Evolutionary conservation across 1,139 yeast species (phyloP).

Genomic region (Suhomyces choctaworum): DNA sequence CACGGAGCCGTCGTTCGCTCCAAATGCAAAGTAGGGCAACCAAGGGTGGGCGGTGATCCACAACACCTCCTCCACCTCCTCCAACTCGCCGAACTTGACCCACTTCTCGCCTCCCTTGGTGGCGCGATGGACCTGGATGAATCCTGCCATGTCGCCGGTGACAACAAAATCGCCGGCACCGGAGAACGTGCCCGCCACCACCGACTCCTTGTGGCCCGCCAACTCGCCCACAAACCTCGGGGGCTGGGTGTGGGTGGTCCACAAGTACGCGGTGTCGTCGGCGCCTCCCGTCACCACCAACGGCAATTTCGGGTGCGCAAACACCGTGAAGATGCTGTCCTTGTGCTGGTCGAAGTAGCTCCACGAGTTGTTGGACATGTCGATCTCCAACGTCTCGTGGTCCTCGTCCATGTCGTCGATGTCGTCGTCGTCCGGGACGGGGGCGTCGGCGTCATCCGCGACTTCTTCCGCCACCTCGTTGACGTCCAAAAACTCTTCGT

Average conservation of each 20-base stretch:
- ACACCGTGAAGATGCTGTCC: conserved; percentile 78
- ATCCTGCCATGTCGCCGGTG: conserved; percentile 95
- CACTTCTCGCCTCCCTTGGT: conserved; percentile 79
- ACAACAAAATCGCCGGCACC: conserved; percentile 75
- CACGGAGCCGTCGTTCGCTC: conserved; percentile 89
- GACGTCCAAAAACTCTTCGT: conserved; percentile 54
- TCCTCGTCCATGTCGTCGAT: conserved; percentile 31
- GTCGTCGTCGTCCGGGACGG: conserved; percentile 44
- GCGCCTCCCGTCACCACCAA: conserved; percentile 84
- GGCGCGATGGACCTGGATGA: conserved; percentile 70
- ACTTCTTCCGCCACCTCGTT: conserved; percentile 66
- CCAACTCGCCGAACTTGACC: conserved; percentile 68
- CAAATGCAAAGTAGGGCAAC: conserved; percentile 79
- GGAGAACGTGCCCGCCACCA: conserved; percentile 81
- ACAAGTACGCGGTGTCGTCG: conserved; percentile 82
- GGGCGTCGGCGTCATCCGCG: conserved; percentile 31
- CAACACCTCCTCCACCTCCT: conserved; percentile 76
- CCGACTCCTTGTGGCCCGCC: conserved; percentile 82
- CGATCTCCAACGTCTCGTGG: conserved; percentile 44
- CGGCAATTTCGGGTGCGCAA: conserved; percentile 80
- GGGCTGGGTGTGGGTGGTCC: conserved; percentile 89
- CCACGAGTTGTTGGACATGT: conserved; percentile 85
- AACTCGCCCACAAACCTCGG: conserved; percentile 76
- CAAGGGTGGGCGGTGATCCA: conserved; percentile 84
- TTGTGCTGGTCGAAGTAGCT: conserved; percentile 85